Evolutionary conservation across 2,329 filamentous ascomycete species (phyloP).

Genomic region (Catunica adiposa): DNA sequence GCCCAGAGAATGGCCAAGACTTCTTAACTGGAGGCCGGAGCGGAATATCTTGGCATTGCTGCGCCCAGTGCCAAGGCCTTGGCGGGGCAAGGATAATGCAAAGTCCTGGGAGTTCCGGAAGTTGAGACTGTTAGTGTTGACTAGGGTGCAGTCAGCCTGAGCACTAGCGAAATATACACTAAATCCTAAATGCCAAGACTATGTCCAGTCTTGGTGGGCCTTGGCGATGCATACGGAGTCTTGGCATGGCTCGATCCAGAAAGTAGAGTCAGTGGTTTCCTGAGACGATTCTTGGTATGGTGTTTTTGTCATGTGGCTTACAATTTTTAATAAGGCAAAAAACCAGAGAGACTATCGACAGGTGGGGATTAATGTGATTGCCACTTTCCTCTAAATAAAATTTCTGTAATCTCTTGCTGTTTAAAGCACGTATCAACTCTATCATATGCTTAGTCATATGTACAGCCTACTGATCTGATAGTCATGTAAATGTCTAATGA

Average conservation of each 20-base stretch:
- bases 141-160: too few relatives aligned
- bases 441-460: too few relatives aligned
- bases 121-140: slow-evolving; percentile 2
- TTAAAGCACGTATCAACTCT: too few relatives aligned
- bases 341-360: neutral
- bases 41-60: slow-evolving; percentile 15
- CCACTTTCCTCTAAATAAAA: too few relatives aligned
- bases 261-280: neutral
- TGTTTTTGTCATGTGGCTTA: neutral
- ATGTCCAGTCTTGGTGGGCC: slow-evolving; percentile 2
- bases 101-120: neutral
- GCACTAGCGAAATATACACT: slow-evolving; percentile 2
- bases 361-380: too few relatives aligned
- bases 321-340: neutral
- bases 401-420: too few relatives aligned
- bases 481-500: too few relatives aligned
- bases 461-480: too few relatives aligned
- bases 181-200: slow-evolving; percentile 10
- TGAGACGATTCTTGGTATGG: neutral
- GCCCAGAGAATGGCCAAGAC: neutral
- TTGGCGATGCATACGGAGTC: slow-evolving; percentile 10
- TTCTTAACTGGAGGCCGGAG: slow-evolving; percentile 9
- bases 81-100: slow-evolving; percentile 11
- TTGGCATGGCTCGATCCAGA: slow-evolving; percentile 11
- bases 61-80: slow-evolving; percentile 15